A percentile compares a stretch with the other conserved stretches of the same genome.
Evolutionary conservation across 768 basidiomycete genomes (phyloP).

Genomic region (Rhizopogon roseolus): DNA sequence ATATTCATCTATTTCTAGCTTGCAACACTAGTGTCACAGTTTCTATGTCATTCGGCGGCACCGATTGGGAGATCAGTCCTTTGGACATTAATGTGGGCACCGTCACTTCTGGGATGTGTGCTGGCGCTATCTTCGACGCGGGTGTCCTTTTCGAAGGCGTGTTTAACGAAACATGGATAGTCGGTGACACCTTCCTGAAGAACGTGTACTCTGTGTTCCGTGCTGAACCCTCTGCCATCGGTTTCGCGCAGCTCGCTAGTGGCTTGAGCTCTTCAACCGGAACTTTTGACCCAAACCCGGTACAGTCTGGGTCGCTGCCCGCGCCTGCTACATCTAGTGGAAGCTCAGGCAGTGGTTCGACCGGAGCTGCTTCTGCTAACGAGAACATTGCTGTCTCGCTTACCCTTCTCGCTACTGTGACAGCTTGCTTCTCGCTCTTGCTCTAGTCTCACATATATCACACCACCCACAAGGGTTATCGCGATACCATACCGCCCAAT

Average conservation of each 20-base stretch:
- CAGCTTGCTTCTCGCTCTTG: slow-evolving; percentile 2
- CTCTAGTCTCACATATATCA: slow-evolving; percentile 4
- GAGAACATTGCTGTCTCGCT: slow-evolving; percentile 10
- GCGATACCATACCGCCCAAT: not conserved
- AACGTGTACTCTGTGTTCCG: slow-evolving; percentile 28
- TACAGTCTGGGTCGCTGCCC: not conserved
- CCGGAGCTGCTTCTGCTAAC: not conserved
- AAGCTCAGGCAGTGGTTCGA: not conserved
- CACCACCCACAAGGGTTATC: not conserved
- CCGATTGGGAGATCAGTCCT: too few species aligned
- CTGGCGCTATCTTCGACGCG: slow-evolving; percentile 71
- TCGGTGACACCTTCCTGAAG: slow-evolving; percentile 70
- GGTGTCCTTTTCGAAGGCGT: too few species aligned
- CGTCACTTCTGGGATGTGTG: slow-evolving; percentile 29
- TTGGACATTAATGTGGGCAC: slow-evolving; percentile 15
- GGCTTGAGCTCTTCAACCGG: slow-evolving; percentile 1
- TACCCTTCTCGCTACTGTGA: slow-evolving; percentile 7
- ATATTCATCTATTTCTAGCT: slow-evolving; percentile 38
- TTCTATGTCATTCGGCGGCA: slow-evolving; percentile 17
- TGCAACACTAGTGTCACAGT: slow-evolving; percentile 57
- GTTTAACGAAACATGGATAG: slow-evolving; percentile 44
- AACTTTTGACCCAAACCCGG: not conserved
- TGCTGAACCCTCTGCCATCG: slow-evolving; percentile 21
- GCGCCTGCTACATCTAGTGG: slow-evolving; percentile 4
- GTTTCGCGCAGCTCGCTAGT: slow-evolving; percentile 24